A percentile compares a stretch with the other conserved stretches of the same genome.
Conservation (phyloP, 768 basidiomycete species). For the Boletus edulis region DNA sequence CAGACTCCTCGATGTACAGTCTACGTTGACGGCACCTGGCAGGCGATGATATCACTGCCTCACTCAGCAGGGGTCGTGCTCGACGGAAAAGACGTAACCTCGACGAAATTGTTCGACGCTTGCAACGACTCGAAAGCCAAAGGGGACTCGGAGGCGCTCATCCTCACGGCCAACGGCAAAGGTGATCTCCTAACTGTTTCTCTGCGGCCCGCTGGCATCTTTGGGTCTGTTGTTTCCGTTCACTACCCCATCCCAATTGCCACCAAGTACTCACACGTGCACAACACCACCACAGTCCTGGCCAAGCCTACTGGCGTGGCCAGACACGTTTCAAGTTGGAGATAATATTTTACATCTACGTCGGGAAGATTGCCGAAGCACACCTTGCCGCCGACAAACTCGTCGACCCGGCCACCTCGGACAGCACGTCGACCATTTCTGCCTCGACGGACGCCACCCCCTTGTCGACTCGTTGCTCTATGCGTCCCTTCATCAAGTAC, state of each 20-base stretch:
- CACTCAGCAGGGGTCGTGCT: slow-evolving; percentile 42
- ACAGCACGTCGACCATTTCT: slow-evolving; percentile 12
- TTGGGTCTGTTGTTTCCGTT: slow-evolving; percentile 65
- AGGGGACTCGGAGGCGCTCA: slow-evolving; percentile 63
- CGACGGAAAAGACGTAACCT: slow-evolving; percentile 79
- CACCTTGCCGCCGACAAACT: slow-evolving; percentile 90
- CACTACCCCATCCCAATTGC: too few relatives aligned
- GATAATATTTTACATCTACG: slow-evolving; percentile 91
- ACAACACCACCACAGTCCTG: slow-evolving; percentile 53
- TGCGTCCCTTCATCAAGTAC: slow-evolving; percentile 44
- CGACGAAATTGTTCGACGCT: slow-evolving; percentile 84
- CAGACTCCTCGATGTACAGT: slow-evolving; percentile 77
- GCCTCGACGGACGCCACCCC: slow-evolving; percentile 27
- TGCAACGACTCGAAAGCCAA: slow-evolving; percentile 95
- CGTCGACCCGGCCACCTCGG: slow-evolving; percentile 41
- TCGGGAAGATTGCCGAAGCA: slow-evolving; percentile 68
- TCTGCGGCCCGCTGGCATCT: slow-evolving; percentile 90
- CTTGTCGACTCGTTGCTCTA: slow-evolving; percentile 10
- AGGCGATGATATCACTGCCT: slow-evolving; percentile 65
- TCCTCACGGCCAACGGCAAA: slow-evolving; percentile 82
- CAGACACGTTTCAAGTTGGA: slow-evolving; percentile 37
- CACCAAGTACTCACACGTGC: too few relatives aligned
- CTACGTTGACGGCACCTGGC: slow-evolving; percentile 91
- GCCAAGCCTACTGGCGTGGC: too few relatives aligned
- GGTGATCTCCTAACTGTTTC: slow-evolving; percentile 85